phyloP scores from a whole-genome alignment of 768 basidiomycete genomes.

The Kwoniella shandongensis region DNA sequence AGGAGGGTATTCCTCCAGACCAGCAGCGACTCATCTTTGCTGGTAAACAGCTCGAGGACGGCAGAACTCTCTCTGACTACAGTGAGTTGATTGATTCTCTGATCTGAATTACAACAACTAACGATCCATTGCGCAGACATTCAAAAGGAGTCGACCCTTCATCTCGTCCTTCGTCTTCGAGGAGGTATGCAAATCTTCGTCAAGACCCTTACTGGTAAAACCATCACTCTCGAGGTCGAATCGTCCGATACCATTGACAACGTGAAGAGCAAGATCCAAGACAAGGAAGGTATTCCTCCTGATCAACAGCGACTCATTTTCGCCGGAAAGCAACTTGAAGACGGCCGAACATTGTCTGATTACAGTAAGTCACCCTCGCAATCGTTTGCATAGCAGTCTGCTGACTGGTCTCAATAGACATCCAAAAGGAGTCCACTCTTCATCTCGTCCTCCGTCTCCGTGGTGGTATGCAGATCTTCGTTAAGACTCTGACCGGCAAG shows the following conservation, averaged over 20 bases:
- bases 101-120: too few species aligned
- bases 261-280: conserved; percentile 91
- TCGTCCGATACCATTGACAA: conserved; percentile 92
- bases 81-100: conserved; percentile 49
- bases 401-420: conserved; percentile 27
- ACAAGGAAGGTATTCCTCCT: conserved; percentile 91
- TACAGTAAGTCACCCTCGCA: conserved; percentile 57
- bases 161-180: conserved; percentile 57
- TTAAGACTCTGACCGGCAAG: conserved; percentile 55
- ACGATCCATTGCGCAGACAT: conserved; percentile 57
- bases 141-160: conserved; percentile 81
- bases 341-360: conserved; percentile 83
- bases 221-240: conserved; percentile 89
- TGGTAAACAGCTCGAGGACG: conserved; percentile 87
- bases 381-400: not conserved
- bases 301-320: conserved; percentile 90
- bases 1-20: conserved; percentile 27
- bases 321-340: conserved; percentile 88
- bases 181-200: conserved; percentile 53
- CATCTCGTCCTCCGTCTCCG: conserved; percentile 72
- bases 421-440: conserved; percentile 54
- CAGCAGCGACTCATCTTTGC: conserved; percentile 55
- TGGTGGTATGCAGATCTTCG: conserved; percentile 74
- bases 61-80: conserved; percentile 86
- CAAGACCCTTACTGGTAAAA: conserved; percentile 71